Base-by-base conservation (phyloP, 148 eudicot genomes). In the Heliosperma pusillum region DNA sequence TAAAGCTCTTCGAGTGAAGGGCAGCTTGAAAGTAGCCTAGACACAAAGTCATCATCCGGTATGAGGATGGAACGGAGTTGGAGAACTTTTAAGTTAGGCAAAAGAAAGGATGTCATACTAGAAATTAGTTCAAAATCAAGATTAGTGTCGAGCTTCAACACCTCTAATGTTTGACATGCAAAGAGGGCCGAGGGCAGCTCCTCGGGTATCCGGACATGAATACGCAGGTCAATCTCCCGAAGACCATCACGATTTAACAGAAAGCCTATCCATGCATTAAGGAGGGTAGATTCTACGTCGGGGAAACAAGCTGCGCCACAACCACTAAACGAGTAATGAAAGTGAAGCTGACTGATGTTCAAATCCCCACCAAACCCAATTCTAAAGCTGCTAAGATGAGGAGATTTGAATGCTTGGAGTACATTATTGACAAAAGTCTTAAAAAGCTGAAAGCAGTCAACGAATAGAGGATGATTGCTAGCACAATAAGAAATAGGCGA, bases 1-100 rank as follows among this genome's bases (percentile, higher is more conserved):
- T 24, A 12, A 44, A 81, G 61, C 12, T 81, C 74, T 66, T 72
- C 74, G 21, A 81, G 80, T 20, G 44, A 64, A 70, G 80, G 79
- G 42, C 71, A 76, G 15, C 72, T 55, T 20, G 62, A 58, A 27
- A 79, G 12, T 40, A 79, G 74, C 72, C 67, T 74, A 19, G 9
- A 15, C 56, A 79, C 5, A 47, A 76, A 60, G 44, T 16, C 72
- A 50, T 69, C 74, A 22, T 74, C 52, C 12, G 10, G 59, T 17
- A n/a, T 4, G 8, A 16, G 25, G 21, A 58, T 58, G 20, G 62
- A 58, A 58, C 26, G 20, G 25, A 79, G 50, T 3, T 67, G 9
- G 22, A 79, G 53, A 17, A 36, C 25, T 61, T 74, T 74, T 56
- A 80, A 66, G n/a, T 42, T 47, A 7, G 79, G 77, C 7, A 80